phyloP scores from a whole-genome alignment of 1,284 basidiomycete genomes.

The Gymnopus androsaceus region DNA sequence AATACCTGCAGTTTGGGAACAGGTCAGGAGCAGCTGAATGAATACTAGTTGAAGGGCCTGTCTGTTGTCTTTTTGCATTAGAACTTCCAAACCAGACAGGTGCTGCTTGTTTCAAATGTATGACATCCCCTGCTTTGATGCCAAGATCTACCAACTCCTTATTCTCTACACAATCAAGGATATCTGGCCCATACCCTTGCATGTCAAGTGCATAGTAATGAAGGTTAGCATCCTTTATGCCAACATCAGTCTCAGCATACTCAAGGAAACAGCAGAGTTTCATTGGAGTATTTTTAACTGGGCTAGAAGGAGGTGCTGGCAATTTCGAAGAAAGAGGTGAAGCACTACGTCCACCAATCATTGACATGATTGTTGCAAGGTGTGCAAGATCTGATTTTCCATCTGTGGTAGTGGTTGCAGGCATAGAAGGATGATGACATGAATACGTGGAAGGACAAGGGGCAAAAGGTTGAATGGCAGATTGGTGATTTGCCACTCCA shows the following conservation, averaged over 20 bases:
- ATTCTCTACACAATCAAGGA: conserved; percentile 3
- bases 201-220: neutral
- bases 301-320: no score
- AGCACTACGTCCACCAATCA: no score
- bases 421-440: no score
- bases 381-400: no score
- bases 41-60: neutral
- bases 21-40: neutral
- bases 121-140: conserved; percentile 5
- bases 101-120: neutral
- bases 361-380: no score
- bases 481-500: no score
- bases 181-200: conserved; percentile 7
- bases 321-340: no score
- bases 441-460: no score
- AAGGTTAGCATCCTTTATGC: neutral
- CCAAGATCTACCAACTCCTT: neutral
- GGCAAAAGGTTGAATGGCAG: no score
- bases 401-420: no score
- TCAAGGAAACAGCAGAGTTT: neutral
- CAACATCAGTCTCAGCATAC: neutral
- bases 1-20: neutral
- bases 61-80: neutral
- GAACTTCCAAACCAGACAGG: neutral
- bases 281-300: neutral